Evolutionary conservation across 805 yeast genomes (phyloP), one percentile per base, ranked within the genome.

Genomic region (Metschnikowia corniflorae): DNA sequence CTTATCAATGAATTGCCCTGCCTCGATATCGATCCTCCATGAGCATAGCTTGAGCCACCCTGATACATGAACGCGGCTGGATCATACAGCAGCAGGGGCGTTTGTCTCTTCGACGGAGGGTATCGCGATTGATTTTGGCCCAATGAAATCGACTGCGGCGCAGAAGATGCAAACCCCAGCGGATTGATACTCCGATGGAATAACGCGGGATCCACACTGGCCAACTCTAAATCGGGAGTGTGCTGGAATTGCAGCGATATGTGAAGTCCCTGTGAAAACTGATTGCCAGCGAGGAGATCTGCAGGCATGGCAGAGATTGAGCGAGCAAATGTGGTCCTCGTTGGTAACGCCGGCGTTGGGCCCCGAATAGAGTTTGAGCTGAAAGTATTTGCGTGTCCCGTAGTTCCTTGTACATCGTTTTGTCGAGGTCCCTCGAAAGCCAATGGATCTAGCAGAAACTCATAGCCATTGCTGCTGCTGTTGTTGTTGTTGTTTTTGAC

Each of bases 361-460:
- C 32, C 40, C 7, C 19, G 33, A 15, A 20, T 12, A 6, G 33
- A 13, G 9, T 28, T 28, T 9, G 26, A 8, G 7, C 24, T 30
- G n/a, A 28, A 28, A 8, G 17, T 23, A 15, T 20, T 20, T 10
- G 35, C 16, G 5, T 15, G 23, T n/a, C 29, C 18, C 6, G 36
- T 14, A 19, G 12, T 26, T 39, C 46, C 58, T 45, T 26, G 32
- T 12, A 22, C 18, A 7, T 70, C 65, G 6, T 73, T 76, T 4
- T 36, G 17, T 7, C 22, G 14, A n/a, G 35, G 35, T 13, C 35
- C 40, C 35, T 73, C 79, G 40, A 68, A 65, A 0, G 75, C 75
- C 39, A 71, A 51, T 3, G 77, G 75, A 40, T 71, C 74, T 19
- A 72, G 57, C 31, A 68, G 53, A 41, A 73, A 73, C 16, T 52